Percentiles rank a stretch among this genome's conserved stretches.
Conservation (phyloP, 176 grass and related monocot species). For the Lolium multiflorum region DNA sequence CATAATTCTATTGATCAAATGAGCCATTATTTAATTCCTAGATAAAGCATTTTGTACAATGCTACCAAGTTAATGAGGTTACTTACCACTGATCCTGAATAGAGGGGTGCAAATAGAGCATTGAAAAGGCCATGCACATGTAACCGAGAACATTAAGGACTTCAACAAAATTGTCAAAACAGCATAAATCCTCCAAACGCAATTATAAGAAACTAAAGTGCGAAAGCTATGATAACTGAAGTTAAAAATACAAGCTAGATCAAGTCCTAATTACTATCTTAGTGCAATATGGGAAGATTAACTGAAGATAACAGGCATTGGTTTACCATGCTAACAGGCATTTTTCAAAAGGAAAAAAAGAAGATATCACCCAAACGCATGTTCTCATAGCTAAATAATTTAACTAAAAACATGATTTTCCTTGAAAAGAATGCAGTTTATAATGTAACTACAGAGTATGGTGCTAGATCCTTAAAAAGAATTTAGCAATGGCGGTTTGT, state of each 20-base stretch:
- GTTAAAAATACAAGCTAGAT: not conserved
- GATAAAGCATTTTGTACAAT: slow-evolving; percentile 19
- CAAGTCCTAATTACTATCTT: slow-evolving; percentile 15
- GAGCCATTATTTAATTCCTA: not conserved
- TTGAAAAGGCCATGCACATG: slow-evolving; percentile 99
- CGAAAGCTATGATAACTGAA: not conserved
- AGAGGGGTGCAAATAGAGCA: slow-evolving; percentile 89
- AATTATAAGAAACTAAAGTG: not conserved
- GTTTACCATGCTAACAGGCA: not conserved
- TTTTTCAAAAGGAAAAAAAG: slow-evolving; percentile 20
- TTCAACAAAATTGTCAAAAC: slow-evolving; percentile 39
- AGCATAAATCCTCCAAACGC: slow-evolving; percentile 4
- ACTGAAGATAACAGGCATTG: slow-evolving; percentile 22
- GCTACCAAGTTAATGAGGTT: slow-evolving; percentile 20
- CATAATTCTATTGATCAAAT: not conserved
- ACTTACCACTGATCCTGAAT: slow-evolving; percentile 92
- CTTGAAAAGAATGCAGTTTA: not conserved
- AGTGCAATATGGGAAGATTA: slow-evolving; percentile 6
- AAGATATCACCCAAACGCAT: slow-evolving; percentile 11
- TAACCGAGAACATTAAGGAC: slow-evolving; percentile 82
- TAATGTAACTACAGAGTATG: slow-evolving; percentile 1
- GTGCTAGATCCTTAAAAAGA: slow-evolving; percentile 29
- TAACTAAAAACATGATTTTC: not conserved
- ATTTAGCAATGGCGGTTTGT: not conserved
- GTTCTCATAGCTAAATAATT: not conserved